These are phyloP conservation scores for Hyaloperonospora brassicae DNA, from an alignment of 352 stramenopile species.

Conservation along the genomic window DNA sequence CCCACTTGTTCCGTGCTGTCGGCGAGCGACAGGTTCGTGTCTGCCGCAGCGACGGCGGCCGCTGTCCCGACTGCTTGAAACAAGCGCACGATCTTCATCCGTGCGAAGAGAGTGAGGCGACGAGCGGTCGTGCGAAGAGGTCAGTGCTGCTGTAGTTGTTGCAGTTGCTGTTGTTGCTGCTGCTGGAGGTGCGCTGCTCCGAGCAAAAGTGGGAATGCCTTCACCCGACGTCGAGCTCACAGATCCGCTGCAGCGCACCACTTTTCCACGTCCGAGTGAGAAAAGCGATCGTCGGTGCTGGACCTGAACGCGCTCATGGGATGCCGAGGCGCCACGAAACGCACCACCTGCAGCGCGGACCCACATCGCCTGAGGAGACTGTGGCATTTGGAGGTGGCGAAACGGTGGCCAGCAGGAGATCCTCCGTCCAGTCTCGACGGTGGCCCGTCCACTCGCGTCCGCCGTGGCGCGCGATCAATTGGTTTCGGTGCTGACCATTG, in stretches of 20 bases:
- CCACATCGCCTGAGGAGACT: slow-evolving; percentile 14
- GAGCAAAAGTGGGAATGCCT: no score
- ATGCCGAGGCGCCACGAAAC: slow-evolving; percentile 13
- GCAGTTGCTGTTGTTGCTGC: background rate
- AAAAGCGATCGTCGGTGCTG: slow-evolving; percentile 1
- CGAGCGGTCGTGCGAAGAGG: no score
- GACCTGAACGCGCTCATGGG: slow-evolving; percentile 10
- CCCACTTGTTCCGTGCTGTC: slow-evolving; percentile 18
- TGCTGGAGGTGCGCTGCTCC: no score
- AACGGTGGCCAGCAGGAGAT: slow-evolving; percentile 15
- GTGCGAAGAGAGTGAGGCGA: background rate
- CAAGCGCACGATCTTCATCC: slow-evolving; percentile 28
- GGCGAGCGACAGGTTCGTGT: slow-evolving; percentile 19
- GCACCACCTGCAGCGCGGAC: slow-evolving; percentile 10
- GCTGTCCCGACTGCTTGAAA: slow-evolving; percentile 15
- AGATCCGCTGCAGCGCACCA: no score
- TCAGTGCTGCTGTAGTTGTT: slow-evolving; percentile 5
- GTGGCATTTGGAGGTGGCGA: no score
- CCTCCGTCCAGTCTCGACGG: slow-evolving; percentile 1
- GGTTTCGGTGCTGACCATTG: no score
- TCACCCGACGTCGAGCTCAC: no score
- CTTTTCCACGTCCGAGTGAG: slow-evolving; percentile 2
- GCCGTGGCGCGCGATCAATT: no score
- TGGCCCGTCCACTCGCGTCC: no score
- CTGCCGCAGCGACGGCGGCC: slow-evolving; percentile 11